Evolutionary conservation across 208 protist species (phyloP).

Genomic region (Jaenimonas drosophilae): DNA sequence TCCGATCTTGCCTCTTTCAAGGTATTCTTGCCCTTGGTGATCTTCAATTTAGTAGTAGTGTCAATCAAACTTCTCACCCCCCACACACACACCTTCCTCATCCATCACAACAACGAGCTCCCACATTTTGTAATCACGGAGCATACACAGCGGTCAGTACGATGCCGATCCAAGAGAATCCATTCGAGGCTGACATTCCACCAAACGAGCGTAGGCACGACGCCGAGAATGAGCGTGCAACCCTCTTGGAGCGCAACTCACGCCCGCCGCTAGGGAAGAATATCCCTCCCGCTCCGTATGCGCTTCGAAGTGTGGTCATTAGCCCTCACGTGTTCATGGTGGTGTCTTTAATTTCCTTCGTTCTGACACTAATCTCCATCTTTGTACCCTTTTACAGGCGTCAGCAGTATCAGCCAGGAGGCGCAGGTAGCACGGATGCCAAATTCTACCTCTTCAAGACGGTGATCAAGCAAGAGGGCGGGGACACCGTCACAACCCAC

Average conservation of each 20-base stretch:
- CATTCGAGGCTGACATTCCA: too few species aligned
- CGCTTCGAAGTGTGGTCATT: slow-evolving; percentile 35
- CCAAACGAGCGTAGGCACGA: background rate
- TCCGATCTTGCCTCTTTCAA: background rate
- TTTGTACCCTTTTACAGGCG: slow-evolving; percentile 52
- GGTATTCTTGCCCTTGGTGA: too few species aligned
- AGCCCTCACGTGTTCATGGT: slow-evolving; percentile 21
- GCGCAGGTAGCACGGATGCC: slow-evolving; percentile 12
- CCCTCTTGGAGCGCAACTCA: background rate
- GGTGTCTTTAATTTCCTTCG: slow-evolving; percentile 21
- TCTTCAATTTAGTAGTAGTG: too few species aligned
- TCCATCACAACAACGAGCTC: too few species aligned
- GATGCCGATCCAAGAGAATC: too few species aligned
- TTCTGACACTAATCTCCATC: slow-evolving; percentile 41
- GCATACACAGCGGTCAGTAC: too few species aligned
- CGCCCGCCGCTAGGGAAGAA: background rate
- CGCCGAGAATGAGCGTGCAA: background rate
- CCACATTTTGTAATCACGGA: too few species aligned
- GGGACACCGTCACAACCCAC: slow-evolving; percentile 10
- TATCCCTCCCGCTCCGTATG: slow-evolving; percentile 24
- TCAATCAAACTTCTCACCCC: too few species aligned
- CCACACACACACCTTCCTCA: too few species aligned
- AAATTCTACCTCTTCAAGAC: slow-evolving; percentile 50
- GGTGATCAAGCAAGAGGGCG: slow-evolving; percentile 15
- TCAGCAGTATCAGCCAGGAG: slow-evolving; percentile 40